Conservation (phyloP, 1,284 basidiomycete species). For the Cystobasidiaceae sp. region DNA sequence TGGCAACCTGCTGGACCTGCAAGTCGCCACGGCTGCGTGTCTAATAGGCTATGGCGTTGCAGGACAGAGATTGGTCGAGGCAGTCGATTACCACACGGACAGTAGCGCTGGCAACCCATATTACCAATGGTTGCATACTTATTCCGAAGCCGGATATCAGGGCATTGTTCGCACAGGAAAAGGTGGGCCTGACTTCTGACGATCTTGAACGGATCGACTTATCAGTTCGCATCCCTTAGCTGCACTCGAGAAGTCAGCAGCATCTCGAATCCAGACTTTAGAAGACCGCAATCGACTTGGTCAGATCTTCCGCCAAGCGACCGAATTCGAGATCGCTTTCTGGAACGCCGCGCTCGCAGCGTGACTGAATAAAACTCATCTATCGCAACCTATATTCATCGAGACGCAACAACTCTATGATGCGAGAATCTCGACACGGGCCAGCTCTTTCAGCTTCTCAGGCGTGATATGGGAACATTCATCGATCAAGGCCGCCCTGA, state of each 20-base stretch:
- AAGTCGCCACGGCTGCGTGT: constrained; percentile 78
- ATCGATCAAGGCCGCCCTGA: constrained; percentile 80
- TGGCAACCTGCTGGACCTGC: constrained; percentile 64
- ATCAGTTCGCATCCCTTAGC: not conserved
- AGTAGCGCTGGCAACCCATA: too few species aligned
- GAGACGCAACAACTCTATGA: too few species aligned
- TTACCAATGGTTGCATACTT: not conserved
- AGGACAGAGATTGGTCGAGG: constrained; percentile 65
- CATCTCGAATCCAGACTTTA: not conserved
- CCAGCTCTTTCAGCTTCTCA: not conserved
- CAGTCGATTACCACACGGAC: constrained; percentile 54
- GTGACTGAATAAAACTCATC: not conserved
- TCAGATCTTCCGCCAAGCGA: constrained; percentile 71
- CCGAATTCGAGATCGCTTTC: constrained; percentile 74
- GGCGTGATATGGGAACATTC: constrained; percentile 40
- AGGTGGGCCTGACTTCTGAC: not conserved
- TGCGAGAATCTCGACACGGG: not conserved
- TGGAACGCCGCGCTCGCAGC: constrained; percentile 57
- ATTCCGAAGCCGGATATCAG: not conserved
- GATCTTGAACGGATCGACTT: not conserved
- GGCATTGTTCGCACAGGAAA: not conserved
- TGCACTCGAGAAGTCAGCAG: not conserved
- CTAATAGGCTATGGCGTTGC: constrained; percentile 92
- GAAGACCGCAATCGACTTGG: constrained; percentile 53
- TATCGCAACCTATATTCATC: not conserved